phyloP scores from a whole-genome alignment of 208 protist species.

The Herpetomonas samuelpessoai region DNA sequence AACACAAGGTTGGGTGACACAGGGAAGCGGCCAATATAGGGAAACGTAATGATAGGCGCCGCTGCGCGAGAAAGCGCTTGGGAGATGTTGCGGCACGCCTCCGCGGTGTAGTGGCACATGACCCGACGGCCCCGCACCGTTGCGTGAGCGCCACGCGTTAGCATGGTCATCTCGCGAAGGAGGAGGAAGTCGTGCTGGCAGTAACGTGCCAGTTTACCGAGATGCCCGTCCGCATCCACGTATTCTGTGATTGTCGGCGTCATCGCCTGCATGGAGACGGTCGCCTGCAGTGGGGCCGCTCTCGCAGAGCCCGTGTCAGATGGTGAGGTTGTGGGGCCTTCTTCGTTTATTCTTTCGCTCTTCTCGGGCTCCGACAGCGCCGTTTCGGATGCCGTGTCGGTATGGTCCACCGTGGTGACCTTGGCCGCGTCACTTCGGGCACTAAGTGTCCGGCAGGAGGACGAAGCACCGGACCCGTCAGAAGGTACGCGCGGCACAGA shows the following conservation, averaged over 20 bases:
- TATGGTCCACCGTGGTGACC: background rate
- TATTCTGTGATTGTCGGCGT: background rate
- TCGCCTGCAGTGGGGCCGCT: background rate
- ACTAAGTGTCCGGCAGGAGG: background rate
- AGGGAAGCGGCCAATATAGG: background rate
- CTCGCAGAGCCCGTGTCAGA: no score
- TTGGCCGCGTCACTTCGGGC: background rate
- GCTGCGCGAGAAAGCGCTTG: background rate
- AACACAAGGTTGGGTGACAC: background rate
- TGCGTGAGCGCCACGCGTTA: background rate
- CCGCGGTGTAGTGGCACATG: background rate
- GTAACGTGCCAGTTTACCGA: background rate
- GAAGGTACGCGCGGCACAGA: no score
- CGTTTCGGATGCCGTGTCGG: background rate
- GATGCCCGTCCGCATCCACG: background rate
- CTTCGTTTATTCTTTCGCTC: no score
- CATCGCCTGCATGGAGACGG: background rate
- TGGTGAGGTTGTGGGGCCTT: no score
- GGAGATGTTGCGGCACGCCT: background rate
- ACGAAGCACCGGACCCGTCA: no score
- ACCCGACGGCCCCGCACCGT: background rate
- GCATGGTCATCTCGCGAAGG: background rate
- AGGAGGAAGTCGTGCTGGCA: background rate
- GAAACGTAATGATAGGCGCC: background rate
- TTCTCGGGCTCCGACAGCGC: background rate